phyloP scores from a whole-genome alignment of 768 basidiomycete species.

The Tulasnella calospora region DNA sequence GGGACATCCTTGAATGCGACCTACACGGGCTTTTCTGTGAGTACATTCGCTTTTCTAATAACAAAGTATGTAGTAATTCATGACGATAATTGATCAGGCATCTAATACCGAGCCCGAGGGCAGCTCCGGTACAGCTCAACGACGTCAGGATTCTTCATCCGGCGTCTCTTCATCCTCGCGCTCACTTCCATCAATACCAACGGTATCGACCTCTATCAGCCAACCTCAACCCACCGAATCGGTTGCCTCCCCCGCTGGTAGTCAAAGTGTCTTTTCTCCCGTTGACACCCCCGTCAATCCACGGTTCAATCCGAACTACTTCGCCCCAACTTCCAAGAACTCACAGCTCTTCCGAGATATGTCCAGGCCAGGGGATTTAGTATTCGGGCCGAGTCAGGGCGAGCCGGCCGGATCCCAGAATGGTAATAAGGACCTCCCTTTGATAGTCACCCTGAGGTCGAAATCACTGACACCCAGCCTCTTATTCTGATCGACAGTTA shows the following conservation, averaged over 20 bases:
- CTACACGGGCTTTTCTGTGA: not conserved
- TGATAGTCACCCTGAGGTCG: not conserved
- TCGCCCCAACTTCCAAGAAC: not conserved
- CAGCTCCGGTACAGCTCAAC: not conserved
- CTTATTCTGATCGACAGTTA: not conserved
- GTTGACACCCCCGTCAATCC: not conserved
- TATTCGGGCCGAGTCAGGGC: not conserved
- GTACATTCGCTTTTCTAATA: not conserved
- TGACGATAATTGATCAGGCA: not conserved
- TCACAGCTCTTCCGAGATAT: not conserved
- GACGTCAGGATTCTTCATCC: too few species aligned
- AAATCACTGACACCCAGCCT: not conserved
- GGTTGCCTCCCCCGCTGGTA: not conserved
- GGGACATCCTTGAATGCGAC: not conserved
- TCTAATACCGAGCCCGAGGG: not conserved
- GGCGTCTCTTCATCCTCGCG: not conserved
- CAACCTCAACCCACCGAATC: not conserved
- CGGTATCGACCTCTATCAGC: not conserved
- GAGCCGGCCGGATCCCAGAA: not conserved
- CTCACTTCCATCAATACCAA: not conserved
- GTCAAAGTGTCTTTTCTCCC: not conserved
- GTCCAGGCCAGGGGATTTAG: not conserved
- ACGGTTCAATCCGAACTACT: not conserved
- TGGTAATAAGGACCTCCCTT: not conserved
- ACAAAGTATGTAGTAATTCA: not conserved